Conservation (phyloP, 345 rosid genomes). For the Syzygium aqueum region DNA sequence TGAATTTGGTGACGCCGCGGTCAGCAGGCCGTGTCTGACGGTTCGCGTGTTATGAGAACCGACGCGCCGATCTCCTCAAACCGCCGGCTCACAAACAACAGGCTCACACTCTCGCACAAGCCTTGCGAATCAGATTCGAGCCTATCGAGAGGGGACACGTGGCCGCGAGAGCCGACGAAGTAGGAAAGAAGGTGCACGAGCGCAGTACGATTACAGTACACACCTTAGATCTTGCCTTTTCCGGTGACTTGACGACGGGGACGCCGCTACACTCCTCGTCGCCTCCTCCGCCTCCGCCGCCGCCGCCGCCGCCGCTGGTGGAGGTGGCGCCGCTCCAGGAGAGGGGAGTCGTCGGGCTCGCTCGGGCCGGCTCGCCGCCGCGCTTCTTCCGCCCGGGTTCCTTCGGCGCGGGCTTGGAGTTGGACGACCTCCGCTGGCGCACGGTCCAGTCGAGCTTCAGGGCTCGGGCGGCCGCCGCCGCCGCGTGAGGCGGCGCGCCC, state of each 20-base stretch:
- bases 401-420: neutral
- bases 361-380: neutral
- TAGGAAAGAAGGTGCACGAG: neutral
- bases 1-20: neutral
- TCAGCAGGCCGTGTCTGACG: neutral
- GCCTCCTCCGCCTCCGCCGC: neutral
- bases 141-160: neutral
- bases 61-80: neutral
- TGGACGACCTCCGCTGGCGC: neutral
- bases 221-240: constrained; percentile 1
- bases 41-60: neutral
- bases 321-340: constrained; percentile 9
- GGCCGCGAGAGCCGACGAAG: neutral
- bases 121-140: neutral
- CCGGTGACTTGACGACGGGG: neutral
- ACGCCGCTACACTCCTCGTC: constrained; percentile 1
- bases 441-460: constrained; percentile 7
- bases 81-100: neutral
- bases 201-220: neutral
- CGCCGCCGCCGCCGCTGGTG: constrained; percentile 1
- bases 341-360: constrained; percentile 5
- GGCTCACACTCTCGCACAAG: neutral
- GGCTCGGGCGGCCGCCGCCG: neutral
- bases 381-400: neutral
- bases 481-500: neutral